Base-by-base conservation (phyloP, 78 protist species). In the Andalucia godoyi region DNA sequence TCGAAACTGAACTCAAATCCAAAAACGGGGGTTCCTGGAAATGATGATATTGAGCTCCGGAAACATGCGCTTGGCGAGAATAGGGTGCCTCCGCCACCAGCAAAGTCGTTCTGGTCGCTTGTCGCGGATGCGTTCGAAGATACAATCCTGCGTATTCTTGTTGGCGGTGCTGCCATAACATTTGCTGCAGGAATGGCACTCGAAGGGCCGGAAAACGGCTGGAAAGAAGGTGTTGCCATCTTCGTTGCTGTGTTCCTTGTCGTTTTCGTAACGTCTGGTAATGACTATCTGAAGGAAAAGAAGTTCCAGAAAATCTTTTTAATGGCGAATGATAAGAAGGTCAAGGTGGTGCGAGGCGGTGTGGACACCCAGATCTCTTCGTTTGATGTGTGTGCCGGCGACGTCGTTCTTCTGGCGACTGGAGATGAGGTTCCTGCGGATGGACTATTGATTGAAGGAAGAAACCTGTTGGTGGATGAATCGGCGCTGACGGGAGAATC, bases 401-500 rank as follows among this genome's bases (percentile, higher is more conserved):
- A 95, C 49, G 10, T 90, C 7, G 57, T 88, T 5, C 8, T 18
- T 23, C 57, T 88, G 9, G 81, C 65, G 7, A 79, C 78, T 6
- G 96, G 96, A 33, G 92, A 80, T 21, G 41, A 36, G 2, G n/a
- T 87, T 15, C 79, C 85, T 2, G 93, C 84, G 4, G 95, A 88
- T 27, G 90, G 87, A 34, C 60, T 89, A 27, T 63, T 77, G 29
- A 37, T 87, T 33, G 69, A 53, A 1, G 84, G 88, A 10, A 70
- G 72, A 36, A 73, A 72, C 36, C 2, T 91, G 41, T 17, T 25
- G 42, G 21, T 40, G 41, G 87, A 86, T 45, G 88, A 84, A 76
- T 45, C 84, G 2, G 37, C 59, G 5, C 25, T 83, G 39, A 83
- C 87, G 3, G 94, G 94, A 1, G 94, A 89, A 49, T 27, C 81